Evolutionary conservation across 1,139 yeast species (phyloP), one percentile per base, ranked within the genome.

Genomic region (Lodderomyces theae): DNA sequence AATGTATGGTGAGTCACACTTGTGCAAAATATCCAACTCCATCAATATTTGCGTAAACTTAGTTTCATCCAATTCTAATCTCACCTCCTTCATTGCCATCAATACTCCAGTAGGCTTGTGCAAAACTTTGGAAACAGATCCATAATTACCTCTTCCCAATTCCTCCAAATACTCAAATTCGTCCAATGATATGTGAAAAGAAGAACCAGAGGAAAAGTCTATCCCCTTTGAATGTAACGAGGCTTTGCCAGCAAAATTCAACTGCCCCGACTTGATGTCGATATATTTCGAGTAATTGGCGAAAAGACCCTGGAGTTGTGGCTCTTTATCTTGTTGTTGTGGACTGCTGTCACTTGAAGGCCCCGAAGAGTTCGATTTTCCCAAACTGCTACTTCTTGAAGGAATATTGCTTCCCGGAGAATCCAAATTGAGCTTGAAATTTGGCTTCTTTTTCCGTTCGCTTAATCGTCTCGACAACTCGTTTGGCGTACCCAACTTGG

Each of bases 61-160:
- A 16, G 86, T 77, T 55, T 90, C 97, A 58, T 90, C 97, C 44
- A 92, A 72, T 58, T 90, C 97, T 39, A 92, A 66, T 40, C 96
- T 73, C 39, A 92, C 96, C 61, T 92, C 97, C 62, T 92, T 92
- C 95, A 92, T 88, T 2, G 97, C 97, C 97, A 92, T 88, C 17
- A 82, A 66, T 18, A 89, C 86, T 18, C 89, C 86, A 0, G 96
- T 89, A n/a, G 97, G 97, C 57, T 84, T 87, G 63, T 92, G 97
- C 38, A 87, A 66, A 1, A 90, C 97, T 62, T 89, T 89, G 24
- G 89, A 80, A 13, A 92, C 98, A 1, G 95, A 86, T 41, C 97
- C 98, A 60, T 92, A 92, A 64, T 92, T 92, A 9, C 98, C 98
- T 40, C 90, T 78, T 2, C 98, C 98, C 37, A 92, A 67, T 61